phyloP scores from a whole-genome alignment of 345 rosid genomes.

The Hibiscus mutabilis region DNA sequence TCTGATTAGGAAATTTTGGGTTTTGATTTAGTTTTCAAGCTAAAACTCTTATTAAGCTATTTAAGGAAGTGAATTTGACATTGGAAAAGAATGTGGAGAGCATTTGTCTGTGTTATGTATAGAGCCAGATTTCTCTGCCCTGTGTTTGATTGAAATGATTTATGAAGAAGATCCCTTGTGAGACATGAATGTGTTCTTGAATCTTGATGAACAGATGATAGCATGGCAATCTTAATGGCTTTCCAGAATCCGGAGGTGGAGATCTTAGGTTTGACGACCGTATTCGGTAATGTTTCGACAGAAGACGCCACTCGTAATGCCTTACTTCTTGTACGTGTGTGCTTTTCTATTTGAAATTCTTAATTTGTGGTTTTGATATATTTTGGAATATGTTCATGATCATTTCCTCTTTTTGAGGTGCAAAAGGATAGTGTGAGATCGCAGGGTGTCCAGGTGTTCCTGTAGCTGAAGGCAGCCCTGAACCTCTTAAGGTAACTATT shows the following conservation, averaged over 20 bases:
- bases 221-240: constrained; percentile 95
- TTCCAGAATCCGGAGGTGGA: constrained; percentile 75
- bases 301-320: constrained; percentile 83
- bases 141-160: constrained; percentile 1
- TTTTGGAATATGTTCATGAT: constrained; percentile 40
- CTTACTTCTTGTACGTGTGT: constrained; percentile 59
- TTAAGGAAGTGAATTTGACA: background rate
- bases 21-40: background rate
- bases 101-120: no score
- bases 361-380: background rate
- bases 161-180: background rate
- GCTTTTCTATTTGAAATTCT: background rate
- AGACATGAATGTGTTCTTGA: background rate
- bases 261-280: constrained; percentile 75
- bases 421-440: constrained; percentile 94
- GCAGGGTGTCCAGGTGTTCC: constrained; percentile 77
- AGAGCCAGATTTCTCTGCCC: no score
- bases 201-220: constrained; percentile 52
- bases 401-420: constrained; percentile 39
- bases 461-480: constrained; percentile 77
- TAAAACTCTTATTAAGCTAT: background rate
- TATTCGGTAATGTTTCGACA: constrained; percentile 80
- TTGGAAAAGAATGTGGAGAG: background rate
- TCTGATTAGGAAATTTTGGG: background rate
- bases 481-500: constrained; percentile 72